These are phyloP conservation scores for Chrysopogon serrulatus DNA, from an alignment of 176 grass and related monocot genomes.

Conservation along the genomic window DNA sequence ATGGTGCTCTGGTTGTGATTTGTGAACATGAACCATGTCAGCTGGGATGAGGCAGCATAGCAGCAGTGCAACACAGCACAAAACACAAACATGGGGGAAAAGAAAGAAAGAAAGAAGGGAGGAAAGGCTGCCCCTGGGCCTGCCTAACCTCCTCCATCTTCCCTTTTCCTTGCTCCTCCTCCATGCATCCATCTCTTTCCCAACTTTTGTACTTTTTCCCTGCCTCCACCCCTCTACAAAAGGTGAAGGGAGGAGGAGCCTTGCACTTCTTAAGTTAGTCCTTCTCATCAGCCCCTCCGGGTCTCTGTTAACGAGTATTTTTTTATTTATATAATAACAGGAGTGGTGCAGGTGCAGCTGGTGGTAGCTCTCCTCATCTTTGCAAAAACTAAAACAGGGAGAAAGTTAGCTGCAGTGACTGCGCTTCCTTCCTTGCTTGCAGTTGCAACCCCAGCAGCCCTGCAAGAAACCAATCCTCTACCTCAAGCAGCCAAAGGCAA, in stretches of 20 bases:
- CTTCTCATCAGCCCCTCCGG: constrained; percentile 1
- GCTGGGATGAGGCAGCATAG: constrained; percentile 38
- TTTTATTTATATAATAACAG: not conserved
- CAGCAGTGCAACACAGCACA: not conserved
- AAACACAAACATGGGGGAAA: not conserved
- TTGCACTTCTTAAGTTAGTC: constrained; percentile 1
- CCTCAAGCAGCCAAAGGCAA: not conserved
- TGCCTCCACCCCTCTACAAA: constrained; percentile 37
- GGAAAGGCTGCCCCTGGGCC: not conserved
- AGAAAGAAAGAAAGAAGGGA: not conserved
- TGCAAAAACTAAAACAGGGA: not conserved
- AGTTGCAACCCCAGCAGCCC: not conserved
- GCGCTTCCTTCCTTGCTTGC: not conserved
- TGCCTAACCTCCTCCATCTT: not conserved
- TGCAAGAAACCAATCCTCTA: constrained; percentile 4
- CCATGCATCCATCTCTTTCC: constrained; percentile 37
- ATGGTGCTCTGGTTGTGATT: not conserved
- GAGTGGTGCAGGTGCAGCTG: not conserved
- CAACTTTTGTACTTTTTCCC: constrained; percentile 35
- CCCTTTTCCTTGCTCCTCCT: not conserved
- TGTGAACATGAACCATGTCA: constrained; percentile 41
- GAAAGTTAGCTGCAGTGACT: not conserved
- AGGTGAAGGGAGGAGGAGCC: not conserved
- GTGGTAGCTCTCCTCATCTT: not conserved
- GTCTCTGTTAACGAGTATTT: not conserved